Evolutionary conservation across 176 grass and related monocot species (phyloP).

Genomic region (Elymus sibiricus): DNA sequence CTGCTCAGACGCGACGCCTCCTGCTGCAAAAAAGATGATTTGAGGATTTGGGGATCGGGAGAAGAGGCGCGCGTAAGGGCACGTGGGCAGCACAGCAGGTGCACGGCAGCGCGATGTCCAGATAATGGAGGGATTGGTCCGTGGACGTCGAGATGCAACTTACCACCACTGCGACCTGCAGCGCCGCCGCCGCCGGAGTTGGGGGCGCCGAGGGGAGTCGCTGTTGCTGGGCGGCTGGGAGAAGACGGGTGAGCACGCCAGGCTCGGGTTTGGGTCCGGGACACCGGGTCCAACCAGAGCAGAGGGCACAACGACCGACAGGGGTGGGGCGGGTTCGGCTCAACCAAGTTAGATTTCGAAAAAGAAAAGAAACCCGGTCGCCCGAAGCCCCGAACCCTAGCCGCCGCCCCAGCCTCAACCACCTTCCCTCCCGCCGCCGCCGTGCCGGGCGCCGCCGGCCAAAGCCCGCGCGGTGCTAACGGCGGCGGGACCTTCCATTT

Average conservation of each 20-base stretch:
- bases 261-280: background rate
- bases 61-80: background rate
- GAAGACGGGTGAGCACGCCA: background rate
- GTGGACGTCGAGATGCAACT: background rate
- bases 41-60: constrained; percentile 6
- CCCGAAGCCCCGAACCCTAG: too few species aligned
- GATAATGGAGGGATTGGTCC: background rate
- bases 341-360: too few species aligned
- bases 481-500: too few species aligned
- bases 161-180: background rate
- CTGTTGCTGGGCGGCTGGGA: background rate
- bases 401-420: too few species aligned
- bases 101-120: background rate
- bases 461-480: too few species aligned
- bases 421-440: too few species aligned
- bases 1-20: background rate
- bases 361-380: too few species aligned
- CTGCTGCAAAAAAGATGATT: background rate
- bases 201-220: background rate
- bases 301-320: background rate
- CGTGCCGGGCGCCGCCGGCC: too few species aligned
- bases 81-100: background rate
- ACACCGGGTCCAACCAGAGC: background rate
- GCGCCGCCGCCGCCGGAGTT: constrained; percentile 18
- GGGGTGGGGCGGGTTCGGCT: too few species aligned